Conservation (phyloP, 2,329 filamentous ascomycete species). For the Fusarium sp. region DNA sequence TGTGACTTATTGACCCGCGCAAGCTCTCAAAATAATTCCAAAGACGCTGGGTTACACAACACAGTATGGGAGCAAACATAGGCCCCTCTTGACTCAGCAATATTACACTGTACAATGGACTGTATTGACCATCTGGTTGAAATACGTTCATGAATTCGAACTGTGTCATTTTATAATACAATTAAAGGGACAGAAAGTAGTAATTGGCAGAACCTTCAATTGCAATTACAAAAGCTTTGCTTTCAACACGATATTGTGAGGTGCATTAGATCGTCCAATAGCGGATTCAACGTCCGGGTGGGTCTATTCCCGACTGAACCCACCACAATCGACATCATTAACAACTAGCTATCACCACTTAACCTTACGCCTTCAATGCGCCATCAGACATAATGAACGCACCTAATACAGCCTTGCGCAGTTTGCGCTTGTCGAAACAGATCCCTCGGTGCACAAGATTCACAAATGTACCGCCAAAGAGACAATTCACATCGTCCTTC, state of each 20-base stretch:
- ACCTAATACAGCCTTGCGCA: constrained; percentile 39
- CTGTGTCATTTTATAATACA: neutral
- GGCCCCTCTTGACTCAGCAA: neutral
- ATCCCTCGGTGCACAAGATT: constrained; percentile 20
- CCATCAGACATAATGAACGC: constrained; percentile 41
- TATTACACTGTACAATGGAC: neutral
- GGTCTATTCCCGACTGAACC: constrained; percentile 7
- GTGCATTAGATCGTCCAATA: neutral
- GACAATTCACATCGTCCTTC: constrained; percentile 31
- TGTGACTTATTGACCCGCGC: neutral
- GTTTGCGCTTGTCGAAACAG: constrained; percentile 34
- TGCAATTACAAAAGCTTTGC: neutral
- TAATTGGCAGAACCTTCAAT: accelerated
- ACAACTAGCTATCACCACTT: neutral
- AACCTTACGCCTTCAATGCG: constrained; percentile 11
- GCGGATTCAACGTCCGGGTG: constrained; percentile 1
- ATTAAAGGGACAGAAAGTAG: accelerated
- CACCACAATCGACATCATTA: constrained; percentile 31
- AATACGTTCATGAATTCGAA: too few relatives aligned
- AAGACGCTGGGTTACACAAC: neutral
- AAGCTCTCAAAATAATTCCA: neutral
- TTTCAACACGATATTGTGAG: neutral
- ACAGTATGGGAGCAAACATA: neutral
- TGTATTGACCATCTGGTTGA: neutral
- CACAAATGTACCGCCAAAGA: constrained; percentile 10